phyloP scores from a whole-genome alignment of 2,329 filamentous ascomycete species.

The Pleurostoma richardsiae region DNA sequence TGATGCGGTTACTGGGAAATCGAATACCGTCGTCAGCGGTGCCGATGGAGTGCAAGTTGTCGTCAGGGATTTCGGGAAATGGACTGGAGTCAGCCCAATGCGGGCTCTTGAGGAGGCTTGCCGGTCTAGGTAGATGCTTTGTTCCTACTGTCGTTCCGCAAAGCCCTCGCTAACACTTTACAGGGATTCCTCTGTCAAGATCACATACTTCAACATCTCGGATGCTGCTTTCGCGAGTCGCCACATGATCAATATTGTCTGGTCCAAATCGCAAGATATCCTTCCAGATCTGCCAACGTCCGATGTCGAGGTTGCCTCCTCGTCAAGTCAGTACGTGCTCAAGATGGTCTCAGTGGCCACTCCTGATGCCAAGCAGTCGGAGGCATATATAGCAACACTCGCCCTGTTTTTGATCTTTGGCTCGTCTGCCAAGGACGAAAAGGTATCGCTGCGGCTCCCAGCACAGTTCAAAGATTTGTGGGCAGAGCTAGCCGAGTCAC shows the following conservation, averaged over 20 bases:
- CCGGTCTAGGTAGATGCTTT: constrained; percentile 57
- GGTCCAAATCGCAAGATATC: constrained; percentile 68
- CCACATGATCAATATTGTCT: constrained; percentile 68
- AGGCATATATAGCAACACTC: constrained; percentile 76
- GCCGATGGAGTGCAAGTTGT: constrained; percentile 49
- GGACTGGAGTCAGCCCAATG: constrained; percentile 69
- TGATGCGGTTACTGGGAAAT: constrained; percentile 53
- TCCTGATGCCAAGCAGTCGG: constrained; percentile 73
- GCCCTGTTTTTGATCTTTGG: constrained; percentile 79
- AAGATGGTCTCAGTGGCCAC: constrained; percentile 73
- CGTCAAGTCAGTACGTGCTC: constrained; percentile 54
- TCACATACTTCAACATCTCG: constrained; percentile 67
- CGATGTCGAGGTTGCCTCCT: constrained; percentile 38
- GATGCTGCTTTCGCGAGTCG: constrained; percentile 70
- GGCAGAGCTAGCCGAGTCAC: constrained; percentile 67
- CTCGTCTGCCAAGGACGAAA: constrained; percentile 77
- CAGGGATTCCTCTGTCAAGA: constrained; percentile 65
- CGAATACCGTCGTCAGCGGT: constrained; percentile 48
- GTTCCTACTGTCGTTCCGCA: not conserved
- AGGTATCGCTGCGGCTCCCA: constrained; percentile 73
- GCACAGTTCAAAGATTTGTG: constrained; percentile 81
- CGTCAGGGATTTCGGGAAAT: constrained; percentile 80
- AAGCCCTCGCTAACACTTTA: not conserved
- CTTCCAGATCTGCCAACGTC: constrained; percentile 28
- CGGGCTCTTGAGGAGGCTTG: constrained; percentile 83